These are phyloP conservation scores for Mycena vulgaris DNA, from an alignment of 768 basidiomycete genomes.

Conservation along the genomic window DNA sequence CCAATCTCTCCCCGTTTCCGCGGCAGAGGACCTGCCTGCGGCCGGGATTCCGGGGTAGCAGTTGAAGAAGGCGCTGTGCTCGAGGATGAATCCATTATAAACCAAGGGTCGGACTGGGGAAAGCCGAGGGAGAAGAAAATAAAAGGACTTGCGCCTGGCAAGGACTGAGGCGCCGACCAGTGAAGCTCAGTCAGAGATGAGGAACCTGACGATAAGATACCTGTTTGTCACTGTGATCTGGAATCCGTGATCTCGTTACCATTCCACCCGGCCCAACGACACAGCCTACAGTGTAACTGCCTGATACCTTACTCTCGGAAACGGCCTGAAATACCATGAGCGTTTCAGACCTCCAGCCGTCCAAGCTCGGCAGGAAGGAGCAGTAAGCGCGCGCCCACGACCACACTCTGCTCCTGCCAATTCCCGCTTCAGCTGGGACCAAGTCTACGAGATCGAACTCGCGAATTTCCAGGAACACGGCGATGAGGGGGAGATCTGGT, in stretches of 20 bases:
- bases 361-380: constrained; percentile 84
- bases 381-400: constrained; percentile 65
- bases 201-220: constrained; percentile 15
- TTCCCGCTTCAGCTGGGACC: constrained; percentile 75
- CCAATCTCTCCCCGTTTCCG: constrained; percentile 78
- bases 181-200: constrained; percentile 29
- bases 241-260: background rate
- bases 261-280: too few relatives aligned
- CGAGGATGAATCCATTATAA: constrained; percentile 31
- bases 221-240: too few relatives aligned
- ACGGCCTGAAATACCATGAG: too few relatives aligned
- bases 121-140: constrained; percentile 40
- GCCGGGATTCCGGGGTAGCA: constrained; percentile 50
- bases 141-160: constrained; percentile 61
- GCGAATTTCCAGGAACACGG: constrained; percentile 82
- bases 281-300: too few relatives aligned
- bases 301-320: too few relatives aligned
- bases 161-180: constrained; percentile 42
- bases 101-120: constrained; percentile 38
- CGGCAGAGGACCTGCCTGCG: constrained; percentile 75
- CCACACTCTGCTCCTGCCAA: background rate
- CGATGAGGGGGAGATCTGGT: constrained; percentile 92
- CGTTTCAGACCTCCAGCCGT: constrained; percentile 70
- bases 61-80: constrained; percentile 26
- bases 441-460: constrained; percentile 80